Evolutionary conservation across 163 green algal species (phyloP).

Genomic region (Chlamydomonas reinhardtii): DNA sequence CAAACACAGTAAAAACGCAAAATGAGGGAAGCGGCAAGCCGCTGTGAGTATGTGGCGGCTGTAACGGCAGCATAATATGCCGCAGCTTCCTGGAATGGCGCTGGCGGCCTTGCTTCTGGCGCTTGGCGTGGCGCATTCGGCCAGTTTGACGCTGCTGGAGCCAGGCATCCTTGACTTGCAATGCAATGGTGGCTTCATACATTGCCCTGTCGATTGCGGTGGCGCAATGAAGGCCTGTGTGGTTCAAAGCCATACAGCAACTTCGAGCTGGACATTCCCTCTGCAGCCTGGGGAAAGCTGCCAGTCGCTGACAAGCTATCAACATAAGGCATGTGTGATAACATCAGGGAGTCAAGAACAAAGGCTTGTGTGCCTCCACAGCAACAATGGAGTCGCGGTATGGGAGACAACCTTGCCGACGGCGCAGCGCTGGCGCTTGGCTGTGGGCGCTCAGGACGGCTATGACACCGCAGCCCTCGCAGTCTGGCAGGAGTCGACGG

Average conservation of each 20-base stretch:
- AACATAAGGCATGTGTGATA: neutral
- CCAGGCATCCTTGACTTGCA: no score
- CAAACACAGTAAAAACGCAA: no score
- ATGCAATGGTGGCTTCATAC: no score
- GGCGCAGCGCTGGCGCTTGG: conserved; percentile 5
- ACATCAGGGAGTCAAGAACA: neutral
- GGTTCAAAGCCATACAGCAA: neutral
- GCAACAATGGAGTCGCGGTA: neutral
- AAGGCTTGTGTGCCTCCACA: neutral
- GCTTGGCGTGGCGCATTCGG: no score
- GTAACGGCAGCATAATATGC: no score
- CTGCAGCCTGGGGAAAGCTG: neutral
- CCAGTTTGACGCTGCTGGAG: no score
- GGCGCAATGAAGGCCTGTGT: no score
- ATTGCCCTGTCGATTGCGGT: no score
- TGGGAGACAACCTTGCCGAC: conserved; percentile 1
- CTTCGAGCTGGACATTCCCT: neutral
- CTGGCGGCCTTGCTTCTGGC: no score
- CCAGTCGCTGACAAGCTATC: neutral
- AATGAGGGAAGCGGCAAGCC: no score
- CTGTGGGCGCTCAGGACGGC: neutral
- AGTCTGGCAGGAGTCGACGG: neutral
- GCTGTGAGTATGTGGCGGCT: no score
- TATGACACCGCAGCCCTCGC: neutral
- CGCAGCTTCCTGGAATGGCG: no score